These are phyloP conservation scores for Pestalotiopsis sp. DNA, from an alignment of 2,329 filamentous ascomycete species.

Conservation along the genomic window DNA sequence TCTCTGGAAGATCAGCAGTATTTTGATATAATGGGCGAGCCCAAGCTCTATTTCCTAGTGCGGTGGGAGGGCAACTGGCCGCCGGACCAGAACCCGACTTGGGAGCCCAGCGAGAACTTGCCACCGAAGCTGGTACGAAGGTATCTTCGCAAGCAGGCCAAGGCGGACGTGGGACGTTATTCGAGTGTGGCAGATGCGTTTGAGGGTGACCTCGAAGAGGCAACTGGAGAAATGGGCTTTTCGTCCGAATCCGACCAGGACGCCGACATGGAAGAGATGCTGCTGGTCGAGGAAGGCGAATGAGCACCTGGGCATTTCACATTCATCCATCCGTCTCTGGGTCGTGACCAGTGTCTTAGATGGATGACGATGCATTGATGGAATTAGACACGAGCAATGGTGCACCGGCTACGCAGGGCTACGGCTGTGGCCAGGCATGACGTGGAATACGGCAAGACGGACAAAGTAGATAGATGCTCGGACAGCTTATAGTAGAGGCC, in stretches of 20 bases:
- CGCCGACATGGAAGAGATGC: slow-evolving; percentile 9
- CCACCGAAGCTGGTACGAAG: slow-evolving; percentile 39
- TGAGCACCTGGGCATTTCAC: neutral
- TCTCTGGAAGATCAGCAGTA: slow-evolving; percentile 44
- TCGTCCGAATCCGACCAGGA: neutral
- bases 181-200: slow-evolving; percentile 38
- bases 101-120: slow-evolving; percentile 60
- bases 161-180: slow-evolving; percentile 18
- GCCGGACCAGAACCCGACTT: slow-evolving; percentile 56
- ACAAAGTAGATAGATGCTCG: too few relatives aligned
- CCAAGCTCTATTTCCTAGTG: slow-evolving; percentile 51
- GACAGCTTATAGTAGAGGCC: too few relatives aligned
- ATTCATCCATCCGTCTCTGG: neutral
- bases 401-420: neutral
- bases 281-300: slow-evolving; percentile 12
- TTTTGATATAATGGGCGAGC: slow-evolving; percentile 35
- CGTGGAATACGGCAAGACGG: too few relatives aligned
- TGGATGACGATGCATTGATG: neutral
- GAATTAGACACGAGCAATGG: neutral
- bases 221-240: neutral
- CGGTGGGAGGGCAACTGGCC: slow-evolving; percentile 62
- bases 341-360: neutral
- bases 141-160: slow-evolving; percentile 33
- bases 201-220: slow-evolving; percentile 23
- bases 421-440: neutral